phyloP scores from a whole-genome alignment of 768 basidiomycete genomes.

The Cystoderma amianthinum region DNA sequence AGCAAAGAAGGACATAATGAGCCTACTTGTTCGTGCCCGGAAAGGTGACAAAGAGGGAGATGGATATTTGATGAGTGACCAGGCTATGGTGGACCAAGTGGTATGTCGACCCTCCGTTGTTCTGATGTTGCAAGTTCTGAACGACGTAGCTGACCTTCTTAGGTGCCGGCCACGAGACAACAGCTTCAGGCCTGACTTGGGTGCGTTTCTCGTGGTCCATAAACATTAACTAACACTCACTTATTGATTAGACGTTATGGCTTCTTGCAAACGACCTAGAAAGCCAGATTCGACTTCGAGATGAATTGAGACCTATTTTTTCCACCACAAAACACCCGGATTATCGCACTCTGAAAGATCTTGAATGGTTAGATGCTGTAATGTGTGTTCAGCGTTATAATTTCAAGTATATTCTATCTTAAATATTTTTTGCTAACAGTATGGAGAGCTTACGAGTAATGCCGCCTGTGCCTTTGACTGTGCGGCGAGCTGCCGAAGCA shows the following conservation, averaged over 20 bases:
- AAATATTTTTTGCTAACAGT: slow-evolving; percentile 10
- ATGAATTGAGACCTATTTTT: slow-evolving; percentile 32
- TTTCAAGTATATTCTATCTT: not conserved
- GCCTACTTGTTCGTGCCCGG: slow-evolving; percentile 36
- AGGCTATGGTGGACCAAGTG: slow-evolving; percentile 46
- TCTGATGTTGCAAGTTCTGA: not conserved
- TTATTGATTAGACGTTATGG: slow-evolving; percentile 29
- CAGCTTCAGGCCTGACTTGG: slow-evolving; percentile 36
- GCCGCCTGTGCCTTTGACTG: slow-evolving; percentile 33
- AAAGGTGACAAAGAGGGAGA: slow-evolving; percentile 25
- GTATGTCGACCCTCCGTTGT: slow-evolving; percentile 16
- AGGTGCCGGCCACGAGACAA: slow-evolving; percentile 30
- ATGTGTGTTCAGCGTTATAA: slow-evolving; percentile 19
- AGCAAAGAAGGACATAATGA: slow-evolving; percentile 46
- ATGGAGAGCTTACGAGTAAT: slow-evolving; percentile 37
- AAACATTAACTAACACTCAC: slow-evolving; percentile 5
- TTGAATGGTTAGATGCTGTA: slow-evolving; percentile 32
- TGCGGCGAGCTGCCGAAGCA: slow-evolving; percentile 27
- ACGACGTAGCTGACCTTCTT: slow-evolving; percentile 31
- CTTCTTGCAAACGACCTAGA: slow-evolving; percentile 36
- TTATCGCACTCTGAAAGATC: slow-evolving; percentile 30
- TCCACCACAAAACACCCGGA: slow-evolving; percentile 25
- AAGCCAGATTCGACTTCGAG: slow-evolving; percentile 35
- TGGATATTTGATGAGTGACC: slow-evolving; percentile 36
- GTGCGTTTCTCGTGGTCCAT: slow-evolving; percentile 11